Evolutionary conservation across 306 rosid species (phyloP).

Genomic region (Citrullus amarus): DNA sequence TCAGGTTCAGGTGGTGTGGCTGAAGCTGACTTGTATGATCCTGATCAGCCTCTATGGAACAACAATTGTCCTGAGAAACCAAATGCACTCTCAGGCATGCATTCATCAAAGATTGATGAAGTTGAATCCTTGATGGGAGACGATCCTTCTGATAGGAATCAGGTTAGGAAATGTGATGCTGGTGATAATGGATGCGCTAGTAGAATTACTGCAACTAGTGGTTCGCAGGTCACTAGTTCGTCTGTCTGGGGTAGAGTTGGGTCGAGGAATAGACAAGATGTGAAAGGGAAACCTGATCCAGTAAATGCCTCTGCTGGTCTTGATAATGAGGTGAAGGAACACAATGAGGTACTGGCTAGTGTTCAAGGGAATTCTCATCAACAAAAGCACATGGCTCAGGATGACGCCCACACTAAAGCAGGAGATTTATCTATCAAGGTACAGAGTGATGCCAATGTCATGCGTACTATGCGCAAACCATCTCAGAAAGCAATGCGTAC

Average conservation of each 20-base stretch:
- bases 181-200: slow-evolving; percentile 42
- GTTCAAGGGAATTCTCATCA: slow-evolving; percentile 36
- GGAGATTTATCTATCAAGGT: slow-evolving; percentile 37
- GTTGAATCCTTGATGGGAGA: slow-evolving; percentile 43
- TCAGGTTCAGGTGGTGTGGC: slow-evolving; percentile 45
- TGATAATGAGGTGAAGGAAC: slow-evolving; percentile 53
- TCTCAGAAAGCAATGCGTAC: slow-evolving; percentile 86
- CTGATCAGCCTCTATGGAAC: slow-evolving; percentile 99
- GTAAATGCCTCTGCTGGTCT: slow-evolving; percentile 36
- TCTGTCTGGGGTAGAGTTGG: slow-evolving; percentile 91
- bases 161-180: slow-evolving; percentile 21
- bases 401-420: slow-evolving; percentile 40
- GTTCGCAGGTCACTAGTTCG: slow-evolving; percentile 42
- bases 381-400: slow-evolving; percentile 45
- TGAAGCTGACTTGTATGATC: slow-evolving; percentile 91
- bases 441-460: slow-evolving; percentile 34
- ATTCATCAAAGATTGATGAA: slow-evolving; percentile 65
- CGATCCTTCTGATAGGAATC: slow-evolving; percentile 33
- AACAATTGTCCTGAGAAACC: slow-evolving; percentile 48
- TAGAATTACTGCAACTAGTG: slow-evolving; percentile 22
- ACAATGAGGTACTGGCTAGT: slow-evolving; percentile 31
- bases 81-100: slow-evolving; percentile 42
- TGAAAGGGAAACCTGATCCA: slow-evolving; percentile 49
- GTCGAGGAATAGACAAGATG: slow-evolving; percentile 53
- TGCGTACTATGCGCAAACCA: slow-evolving; percentile 46